These are phyloP conservation scores for Escallonia herrerae DNA, from an alignment of 129 eudicot genomes.

Conservation along the genomic window DNA sequence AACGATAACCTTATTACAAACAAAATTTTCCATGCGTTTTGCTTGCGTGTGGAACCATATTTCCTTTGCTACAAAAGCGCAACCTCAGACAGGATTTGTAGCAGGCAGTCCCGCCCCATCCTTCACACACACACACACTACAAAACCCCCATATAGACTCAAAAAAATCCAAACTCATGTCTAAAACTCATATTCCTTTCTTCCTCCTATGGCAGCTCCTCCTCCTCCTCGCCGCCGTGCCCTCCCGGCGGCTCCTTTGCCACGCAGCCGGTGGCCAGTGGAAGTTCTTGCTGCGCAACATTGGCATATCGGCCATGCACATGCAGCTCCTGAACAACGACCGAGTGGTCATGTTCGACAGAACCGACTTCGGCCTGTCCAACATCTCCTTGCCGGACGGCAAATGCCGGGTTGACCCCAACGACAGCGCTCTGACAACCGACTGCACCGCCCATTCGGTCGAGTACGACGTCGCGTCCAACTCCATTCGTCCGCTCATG, in stretches of 20 bases:
- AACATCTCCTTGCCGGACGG: conserved; percentile 55
- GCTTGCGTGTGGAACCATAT: no score
- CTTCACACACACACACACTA: no score
- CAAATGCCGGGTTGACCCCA: conserved; percentile 43
- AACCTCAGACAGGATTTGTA: no score
- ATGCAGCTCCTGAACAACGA: conserved; percentile 75
- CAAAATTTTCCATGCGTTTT: no score
- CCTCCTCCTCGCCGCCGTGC: conserved; percentile 9
- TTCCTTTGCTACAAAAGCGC: no score
- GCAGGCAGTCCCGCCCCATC: no score
- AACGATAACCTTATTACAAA: no score
- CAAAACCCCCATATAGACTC: no score
- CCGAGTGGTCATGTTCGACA: conserved; percentile 65
- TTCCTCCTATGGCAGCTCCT: conserved; percentile 14
- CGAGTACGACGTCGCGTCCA: conserved; percentile 45
- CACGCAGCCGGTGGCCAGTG: conserved; percentile 40
- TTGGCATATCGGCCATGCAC: conserved; percentile 89
- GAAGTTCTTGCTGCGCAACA: conserved; percentile 38
- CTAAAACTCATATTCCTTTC: conserved; percentile 5
- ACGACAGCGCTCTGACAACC: conserved; percentile 19
- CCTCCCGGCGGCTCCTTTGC: conserved; percentile 10
- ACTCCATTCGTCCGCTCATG: conserved; percentile 53
- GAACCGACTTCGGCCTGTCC: conserved; percentile 75
- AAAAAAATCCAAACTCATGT: background rate
- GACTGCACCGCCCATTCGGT: conserved; percentile 86